These are phyloP conservation scores for Discostella pseudostelligera DNA, from an alignment of 108 stramenopile genomes.

Conservation along the genomic window DNA sequence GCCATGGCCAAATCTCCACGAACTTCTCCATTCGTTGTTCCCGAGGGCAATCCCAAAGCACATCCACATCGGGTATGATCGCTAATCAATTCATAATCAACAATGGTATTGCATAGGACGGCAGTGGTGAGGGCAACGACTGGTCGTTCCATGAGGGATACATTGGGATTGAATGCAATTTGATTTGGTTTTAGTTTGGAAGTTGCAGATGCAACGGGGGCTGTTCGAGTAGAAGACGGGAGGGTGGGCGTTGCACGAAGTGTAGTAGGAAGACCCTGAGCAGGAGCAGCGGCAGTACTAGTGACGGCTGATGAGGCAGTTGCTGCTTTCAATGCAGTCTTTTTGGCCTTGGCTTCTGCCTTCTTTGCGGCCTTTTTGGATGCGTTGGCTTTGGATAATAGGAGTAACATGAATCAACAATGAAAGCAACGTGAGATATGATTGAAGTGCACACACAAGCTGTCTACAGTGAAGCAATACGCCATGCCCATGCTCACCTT, in stretches of 20 bases:
- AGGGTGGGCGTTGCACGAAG: conserved; percentile 5
- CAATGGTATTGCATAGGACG: conserved; percentile 63
- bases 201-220: conserved; percentile 11
- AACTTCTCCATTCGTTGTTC: conserved; percentile 14
- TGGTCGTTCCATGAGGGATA: conserved; percentile 65
- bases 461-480: no score
- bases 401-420: not conserved
- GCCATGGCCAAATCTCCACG: conserved; percentile 82
- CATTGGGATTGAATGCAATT: conserved; percentile 80
- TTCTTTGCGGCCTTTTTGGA: conserved; percentile 88
- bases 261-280: not conserved
- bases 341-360: conserved; percentile 78
- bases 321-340: conserved; percentile 64
- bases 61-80: conserved; percentile 61
- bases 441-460: no score
- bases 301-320: conserved; percentile 7
- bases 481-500: conserved; percentile 7
- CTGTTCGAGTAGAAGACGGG: not conserved
- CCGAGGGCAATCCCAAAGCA: conserved; percentile 50
- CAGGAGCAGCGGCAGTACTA: conserved; percentile 24
- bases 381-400: conserved; percentile 10
- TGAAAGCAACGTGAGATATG: no score
- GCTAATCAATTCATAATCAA: conserved; percentile 58
- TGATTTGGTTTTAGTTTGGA: conserved; percentile 57
- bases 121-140: conserved; percentile 70